Base-by-base conservation (phyloP, 805 yeast species). In the Dipodascopsis tothii region DNA sequence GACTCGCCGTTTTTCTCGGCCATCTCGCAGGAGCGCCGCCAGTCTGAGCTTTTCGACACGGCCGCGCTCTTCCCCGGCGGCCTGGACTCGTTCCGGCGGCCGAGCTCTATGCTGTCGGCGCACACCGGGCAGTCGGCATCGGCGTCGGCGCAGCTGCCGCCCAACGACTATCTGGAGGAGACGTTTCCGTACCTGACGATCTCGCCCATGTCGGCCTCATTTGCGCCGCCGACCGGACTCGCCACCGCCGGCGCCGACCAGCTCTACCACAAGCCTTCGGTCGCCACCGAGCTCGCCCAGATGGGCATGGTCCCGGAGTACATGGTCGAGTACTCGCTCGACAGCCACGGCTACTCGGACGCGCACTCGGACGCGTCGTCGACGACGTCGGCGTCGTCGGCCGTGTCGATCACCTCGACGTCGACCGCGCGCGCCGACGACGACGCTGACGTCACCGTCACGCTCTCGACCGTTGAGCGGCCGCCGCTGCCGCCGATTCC, bases 251-350 rank as follows among this genome's bases (percentile, higher is more conserved):
- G n/a, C n/a, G n/a, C n/a, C n/a, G n/a, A n/a, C n/a, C n/a, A n/a
- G n/a, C n/a, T n/a, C n/a, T n/a, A 9, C 30, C 9, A 25, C 14
- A 25, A 25, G 30, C 14, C 30, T 14, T 9, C 30, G 11, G 14
- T 9, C 11, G 30, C 30, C 9, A 25, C 30, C 9, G 30, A 25
- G 9, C 30, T 25, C 11, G 30, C 30, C 11, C 30, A 25, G 14
- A 40, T 40, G 41, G 43, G 43, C 25, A 40, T 40, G 34, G 41
- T 40, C 22, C 43, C 43, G 21, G 43, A 40, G 17, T 40, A 40
- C 21, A 25, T 25, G 30, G 30, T 14, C 11, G 30, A 14, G 11
- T 14, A 9, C 30, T 14, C 30, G 11, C 14, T 9, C 14, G 30
- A 25, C 14, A 9, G 11, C 14, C 14, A 9, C 11, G 30, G 11